Percentiles rank a stretch among this genome's conserved stretches.
Conservation (phyloP, 371 early-diverging fungal genomes). For the Mortierella sp. region DNA sequence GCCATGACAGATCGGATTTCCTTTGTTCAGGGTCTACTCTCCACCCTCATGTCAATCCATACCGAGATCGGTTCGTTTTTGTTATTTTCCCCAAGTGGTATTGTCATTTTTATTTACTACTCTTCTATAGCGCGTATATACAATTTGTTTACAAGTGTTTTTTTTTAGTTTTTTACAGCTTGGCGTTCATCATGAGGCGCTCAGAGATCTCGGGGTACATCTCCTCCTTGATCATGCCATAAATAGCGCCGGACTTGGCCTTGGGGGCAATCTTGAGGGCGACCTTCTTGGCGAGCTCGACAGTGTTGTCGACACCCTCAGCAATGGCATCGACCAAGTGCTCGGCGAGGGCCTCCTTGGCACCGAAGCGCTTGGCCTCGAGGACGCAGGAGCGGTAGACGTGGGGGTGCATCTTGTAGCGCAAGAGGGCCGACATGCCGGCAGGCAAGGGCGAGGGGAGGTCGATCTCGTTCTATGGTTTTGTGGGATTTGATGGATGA, state of each 20-base stretch:
- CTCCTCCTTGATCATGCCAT: constrained; percentile 52
- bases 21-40: too few relatives aligned
- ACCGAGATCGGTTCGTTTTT: too few relatives aligned
- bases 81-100: too few relatives aligned
- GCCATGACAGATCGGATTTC: too few relatives aligned
- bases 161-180: constrained; percentile 32
- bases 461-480: constrained; percentile 81
- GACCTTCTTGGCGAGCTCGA: constrained; percentile 67
- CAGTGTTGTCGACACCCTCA: constrained; percentile 59
- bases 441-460: constrained; percentile 76
- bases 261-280: constrained; percentile 71
- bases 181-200: constrained; percentile 23
- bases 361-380: constrained; percentile 75
- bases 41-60: too few relatives aligned
- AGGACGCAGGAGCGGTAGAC: constrained; percentile 76
- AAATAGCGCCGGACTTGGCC: constrained; percentile 59
- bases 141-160: not conserved
- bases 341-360: constrained; percentile 70
- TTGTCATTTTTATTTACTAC: too few relatives aligned
- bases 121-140: too few relatives aligned
- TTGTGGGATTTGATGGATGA: not conserved
- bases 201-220: constrained; percentile 54
- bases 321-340: constrained; percentile 75
- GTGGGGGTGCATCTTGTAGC: constrained; percentile 69
- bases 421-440: constrained; percentile 81